phyloP scores from a whole-genome alignment of 2,329 filamentous ascomycete genomes.

The Pseudogymnoascus verrucosus region DNA sequence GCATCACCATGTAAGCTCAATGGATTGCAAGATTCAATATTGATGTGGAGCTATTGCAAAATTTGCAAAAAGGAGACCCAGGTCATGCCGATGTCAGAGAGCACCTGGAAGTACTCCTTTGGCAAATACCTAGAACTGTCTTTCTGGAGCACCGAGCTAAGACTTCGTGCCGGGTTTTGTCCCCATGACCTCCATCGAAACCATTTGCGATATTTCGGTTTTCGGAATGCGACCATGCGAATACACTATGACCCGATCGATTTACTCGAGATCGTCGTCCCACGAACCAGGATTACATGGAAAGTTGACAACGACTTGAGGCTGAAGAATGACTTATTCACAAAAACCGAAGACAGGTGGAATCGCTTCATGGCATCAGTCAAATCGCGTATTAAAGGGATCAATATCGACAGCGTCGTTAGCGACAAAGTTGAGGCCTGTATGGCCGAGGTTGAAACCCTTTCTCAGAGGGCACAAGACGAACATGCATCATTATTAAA shows the following conservation, averaged over 20 bases:
- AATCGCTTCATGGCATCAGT: slow-evolving; percentile 84
- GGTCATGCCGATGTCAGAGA: slow-evolving; percentile 83
- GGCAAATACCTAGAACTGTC: slow-evolving; percentile 97
- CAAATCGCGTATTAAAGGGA: slow-evolving; percentile 72
- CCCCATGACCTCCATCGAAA: slow-evolving; percentile 88
- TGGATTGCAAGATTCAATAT: slow-evolving; percentile 64
- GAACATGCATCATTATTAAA: slow-evolving; percentile 68
- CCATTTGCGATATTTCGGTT: slow-evolving; percentile 87
- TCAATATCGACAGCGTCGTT: slow-evolving; percentile 83
- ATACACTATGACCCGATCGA: slow-evolving; percentile 92
- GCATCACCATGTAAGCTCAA: slow-evolving; percentile 59
- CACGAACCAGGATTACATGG: slow-evolving; percentile 85
- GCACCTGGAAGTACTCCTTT: slow-evolving; percentile 96
- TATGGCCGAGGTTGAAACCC: slow-evolving; percentile 67
- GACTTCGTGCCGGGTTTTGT: slow-evolving; percentile 66
- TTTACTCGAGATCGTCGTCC: slow-evolving; percentile 89
- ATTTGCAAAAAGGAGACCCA: slow-evolving; percentile 85
- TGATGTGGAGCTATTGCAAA: slow-evolving; percentile 98
- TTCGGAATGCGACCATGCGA: slow-evolving; percentile 74
- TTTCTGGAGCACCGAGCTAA: slow-evolving; percentile 85
- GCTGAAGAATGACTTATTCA: slow-evolving; percentile 87
- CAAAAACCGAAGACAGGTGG: slow-evolving; percentile 72
- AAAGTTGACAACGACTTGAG: slow-evolving; percentile 91
- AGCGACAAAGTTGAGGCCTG: slow-evolving; percentile 81
- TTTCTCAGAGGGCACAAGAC: slow-evolving; percentile 73